A percentile compares a stretch with the other conserved stretches of the same genome.
phyloP scores from a whole-genome alignment of 2,329 filamentous ascomycete genomes.

The Penicillium decumbens region DNA sequence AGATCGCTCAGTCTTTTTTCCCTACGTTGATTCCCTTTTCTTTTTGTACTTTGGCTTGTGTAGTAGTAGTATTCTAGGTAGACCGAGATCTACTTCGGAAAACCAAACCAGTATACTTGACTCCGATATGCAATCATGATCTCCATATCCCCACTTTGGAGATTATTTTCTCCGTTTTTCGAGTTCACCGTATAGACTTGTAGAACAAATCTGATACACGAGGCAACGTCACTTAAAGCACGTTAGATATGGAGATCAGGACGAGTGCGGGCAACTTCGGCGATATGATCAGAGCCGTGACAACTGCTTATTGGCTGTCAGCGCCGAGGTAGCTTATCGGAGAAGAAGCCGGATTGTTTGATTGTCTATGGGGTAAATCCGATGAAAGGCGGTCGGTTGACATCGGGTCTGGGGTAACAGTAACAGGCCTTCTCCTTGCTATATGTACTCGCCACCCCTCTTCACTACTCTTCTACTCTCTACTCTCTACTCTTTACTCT shows the following conservation, averaged over 20 bases:
- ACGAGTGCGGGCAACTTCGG: constrained; percentile 14
- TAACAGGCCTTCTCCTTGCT: constrained; percentile 1
- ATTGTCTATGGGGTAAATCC: constrained; percentile 10
- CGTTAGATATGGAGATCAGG: not conserved
- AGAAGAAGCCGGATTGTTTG: constrained; percentile 11
- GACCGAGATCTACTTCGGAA: constrained; percentile 9
- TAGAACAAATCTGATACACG: too few species aligned
- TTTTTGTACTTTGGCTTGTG: constrained; percentile 12
- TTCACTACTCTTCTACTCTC: not conserved
- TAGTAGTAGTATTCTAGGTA: constrained; percentile 13
- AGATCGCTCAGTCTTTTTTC: constrained; percentile 4
- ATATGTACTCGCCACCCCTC: not conserved
- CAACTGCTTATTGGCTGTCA: constrained; percentile 11
- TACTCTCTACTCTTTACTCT: not conserved
- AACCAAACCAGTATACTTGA: constrained; percentile 7
- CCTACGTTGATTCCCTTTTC: constrained; percentile 13
- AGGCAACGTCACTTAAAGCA: not conserved
- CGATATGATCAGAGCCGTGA: not conserved
- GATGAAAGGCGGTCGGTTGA: constrained; percentile 17
- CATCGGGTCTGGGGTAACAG: constrained; percentile 22
- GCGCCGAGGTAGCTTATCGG: constrained; percentile 22
- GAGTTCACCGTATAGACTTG: not conserved
- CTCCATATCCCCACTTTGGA: not conserved
- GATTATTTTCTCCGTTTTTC: not conserved
- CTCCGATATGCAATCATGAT: not conserved